phyloP scores from a whole-genome alignment of 75 land plant genomes.

The Cunninghamia lanceolata region DNA sequence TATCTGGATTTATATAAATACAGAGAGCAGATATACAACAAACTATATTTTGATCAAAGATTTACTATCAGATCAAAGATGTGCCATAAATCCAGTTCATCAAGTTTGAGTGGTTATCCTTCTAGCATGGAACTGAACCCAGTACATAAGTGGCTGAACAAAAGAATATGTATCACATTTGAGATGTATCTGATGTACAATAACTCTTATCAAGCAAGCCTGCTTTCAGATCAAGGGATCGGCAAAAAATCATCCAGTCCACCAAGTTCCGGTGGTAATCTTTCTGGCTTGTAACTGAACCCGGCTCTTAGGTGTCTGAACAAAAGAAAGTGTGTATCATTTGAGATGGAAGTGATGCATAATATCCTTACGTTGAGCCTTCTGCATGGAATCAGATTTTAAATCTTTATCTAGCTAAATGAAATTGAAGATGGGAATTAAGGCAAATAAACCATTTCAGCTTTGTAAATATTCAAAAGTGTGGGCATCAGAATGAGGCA shows the following conservation, averaged over 20 bases:
- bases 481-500: not conserved
- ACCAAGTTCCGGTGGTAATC: not conserved
- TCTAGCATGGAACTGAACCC: not conserved
- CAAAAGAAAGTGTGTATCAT: not conserved
- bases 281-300: constrained; percentile 4
- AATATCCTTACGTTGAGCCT: constrained; percentile 2
- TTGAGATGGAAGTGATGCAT: not conserved
- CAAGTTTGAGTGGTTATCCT: not conserved
- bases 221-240: constrained; percentile 1
- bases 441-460: not conserved
- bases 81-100: not conserved
- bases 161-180: constrained; percentile 1
- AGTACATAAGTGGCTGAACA: not conserved
- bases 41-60: not conserved
- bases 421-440: not conserved
- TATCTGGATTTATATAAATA: not conserved
- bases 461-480: not conserved
- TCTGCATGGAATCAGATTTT: not conserved
- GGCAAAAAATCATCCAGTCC: not conserved
- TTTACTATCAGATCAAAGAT: constrained; percentile 5
- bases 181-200: not conserved
- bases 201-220: not conserved
- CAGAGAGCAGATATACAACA: not conserved
- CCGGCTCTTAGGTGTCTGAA: constrained; percentile 2
- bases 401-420: not conserved